Percentiles rank a stretch among this genome's conserved stretches.
Evolutionary conservation across 352 stramenopile genomes (phyloP).

Genomic region (Globisporangium alternatum): DNA sequence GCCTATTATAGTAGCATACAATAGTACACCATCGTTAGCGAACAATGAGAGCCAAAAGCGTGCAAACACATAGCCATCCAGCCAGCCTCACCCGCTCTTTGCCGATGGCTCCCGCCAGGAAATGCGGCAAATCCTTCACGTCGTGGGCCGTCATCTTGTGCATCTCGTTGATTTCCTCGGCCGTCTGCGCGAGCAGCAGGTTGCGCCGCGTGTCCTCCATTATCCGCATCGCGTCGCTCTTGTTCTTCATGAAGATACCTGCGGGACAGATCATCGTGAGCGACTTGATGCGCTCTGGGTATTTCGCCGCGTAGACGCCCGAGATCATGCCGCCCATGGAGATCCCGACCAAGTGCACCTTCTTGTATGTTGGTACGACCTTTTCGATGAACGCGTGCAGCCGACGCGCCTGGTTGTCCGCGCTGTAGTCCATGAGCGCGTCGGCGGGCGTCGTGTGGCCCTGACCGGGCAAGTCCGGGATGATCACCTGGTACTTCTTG

Average conservation of each 20-base stretch:
- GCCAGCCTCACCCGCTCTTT: constrained; percentile 32
- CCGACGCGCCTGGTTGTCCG: constrained; percentile 46
- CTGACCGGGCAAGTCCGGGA: constrained; percentile 70
- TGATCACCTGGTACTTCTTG: constrained; percentile 51
- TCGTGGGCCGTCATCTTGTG: constrained; percentile 38
- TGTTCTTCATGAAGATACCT: constrained; percentile 63
- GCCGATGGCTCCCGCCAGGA: constrained; percentile 32
- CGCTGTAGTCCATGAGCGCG: constrained; percentile 40
- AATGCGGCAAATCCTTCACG: constrained; percentile 28
- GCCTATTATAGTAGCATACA: constrained; percentile 1
- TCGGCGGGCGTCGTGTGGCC: constrained; percentile 55
- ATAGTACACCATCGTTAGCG: background rate
- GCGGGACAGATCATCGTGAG: constrained; percentile 75
- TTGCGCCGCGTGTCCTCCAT: constrained; percentile 65
- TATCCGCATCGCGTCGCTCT: constrained; percentile 52
- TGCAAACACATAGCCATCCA: background rate
- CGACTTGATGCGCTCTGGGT: constrained; percentile 50
- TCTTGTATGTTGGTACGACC: constrained; percentile 41
- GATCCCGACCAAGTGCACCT: constrained; percentile 71
- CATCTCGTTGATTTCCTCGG: constrained; percentile 62
- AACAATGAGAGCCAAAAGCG: background rate
- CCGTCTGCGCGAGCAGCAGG: constrained; percentile 53
- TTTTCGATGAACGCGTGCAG: constrained; percentile 59
- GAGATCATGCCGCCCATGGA: constrained; percentile 80
- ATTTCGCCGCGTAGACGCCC: constrained; percentile 62